Conservation (phyloP, 768 basidiomycete genomes). For the Clavulina sp. region DNA sequence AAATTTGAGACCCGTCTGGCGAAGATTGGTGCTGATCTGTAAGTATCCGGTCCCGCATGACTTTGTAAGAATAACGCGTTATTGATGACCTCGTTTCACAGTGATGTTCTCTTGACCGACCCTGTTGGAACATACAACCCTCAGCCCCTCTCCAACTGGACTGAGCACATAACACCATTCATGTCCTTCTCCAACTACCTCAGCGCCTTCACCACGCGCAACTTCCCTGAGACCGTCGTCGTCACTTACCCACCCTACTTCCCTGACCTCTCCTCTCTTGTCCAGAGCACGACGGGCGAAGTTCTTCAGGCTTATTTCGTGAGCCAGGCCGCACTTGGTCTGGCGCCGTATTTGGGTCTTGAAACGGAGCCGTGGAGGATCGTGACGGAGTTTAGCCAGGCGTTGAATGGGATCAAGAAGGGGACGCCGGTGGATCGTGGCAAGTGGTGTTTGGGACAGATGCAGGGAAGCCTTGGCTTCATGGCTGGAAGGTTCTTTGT, state of each 20-base stretch:
- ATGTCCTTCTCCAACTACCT: conserved; percentile 78
- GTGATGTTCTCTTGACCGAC: conserved; percentile 55
- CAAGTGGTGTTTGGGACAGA: conserved; percentile 60
- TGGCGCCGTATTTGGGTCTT: conserved; percentile 55
- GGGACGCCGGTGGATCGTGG: conserved; percentile 70
- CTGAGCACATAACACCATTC: conserved; percentile 46
- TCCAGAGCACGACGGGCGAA: conserved; percentile 46
- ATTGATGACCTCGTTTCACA: conserved; percentile 15
- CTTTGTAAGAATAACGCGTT: background rate
- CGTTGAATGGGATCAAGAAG: conserved; percentile 67
- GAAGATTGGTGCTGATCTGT: conserved; percentile 64
- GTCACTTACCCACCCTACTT: conserved; percentile 71
- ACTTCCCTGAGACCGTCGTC: conserved; percentile 59
- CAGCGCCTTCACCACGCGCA: conserved; percentile 62
- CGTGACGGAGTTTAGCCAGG: conserved; percentile 48
- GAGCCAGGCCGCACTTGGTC: conserved; percentile 47
- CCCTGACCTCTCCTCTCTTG: conserved; percentile 42
- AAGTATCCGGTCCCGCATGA: conserved; percentile 17
- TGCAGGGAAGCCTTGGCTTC: conserved; percentile 69
- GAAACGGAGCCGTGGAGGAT: conserved; percentile 68
- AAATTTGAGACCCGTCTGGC: conserved; percentile 65
- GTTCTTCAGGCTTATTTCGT: conserved; percentile 80
- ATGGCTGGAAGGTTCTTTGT: conserved; percentile 78
- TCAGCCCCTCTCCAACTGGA: conserved; percentile 47
- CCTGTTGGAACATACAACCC: conserved; percentile 86